A percentile compares a stretch with the other conserved stretches of the same genome.
Conservation (phyloP, 2,329 filamentous ascomycete genomes). For the Aurifilum marmelostoma region DNA sequence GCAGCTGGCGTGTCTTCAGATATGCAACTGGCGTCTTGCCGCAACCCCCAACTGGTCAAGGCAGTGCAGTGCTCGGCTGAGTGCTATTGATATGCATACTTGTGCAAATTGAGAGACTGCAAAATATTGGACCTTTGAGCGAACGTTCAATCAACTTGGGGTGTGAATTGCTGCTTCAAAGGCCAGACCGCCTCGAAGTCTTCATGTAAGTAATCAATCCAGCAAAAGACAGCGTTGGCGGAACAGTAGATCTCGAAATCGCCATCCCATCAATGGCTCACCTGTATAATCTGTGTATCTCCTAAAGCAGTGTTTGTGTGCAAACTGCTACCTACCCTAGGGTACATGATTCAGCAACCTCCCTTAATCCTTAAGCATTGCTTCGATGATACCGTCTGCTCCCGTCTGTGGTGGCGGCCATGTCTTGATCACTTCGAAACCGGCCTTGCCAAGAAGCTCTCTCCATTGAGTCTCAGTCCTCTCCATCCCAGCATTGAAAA, state of each 20-base stretch:
- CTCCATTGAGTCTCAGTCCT: slow-evolving; percentile 35
- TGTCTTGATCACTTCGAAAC: slow-evolving; percentile 32
- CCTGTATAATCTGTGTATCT: not conserved
- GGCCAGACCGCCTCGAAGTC: not conserved
- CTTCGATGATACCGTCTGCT: slow-evolving; percentile 30
- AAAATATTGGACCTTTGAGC: not conserved
- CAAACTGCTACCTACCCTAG: no score
- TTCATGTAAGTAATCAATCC: not conserved
- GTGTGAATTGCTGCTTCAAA: not conserved
- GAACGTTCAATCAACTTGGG: not conserved
- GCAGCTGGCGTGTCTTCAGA: no score
- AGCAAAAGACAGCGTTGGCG: not conserved
- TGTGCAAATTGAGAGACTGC: not conserved
- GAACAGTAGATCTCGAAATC: no score
- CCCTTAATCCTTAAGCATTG: not conserved
- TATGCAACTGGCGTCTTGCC: no score
- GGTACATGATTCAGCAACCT: no score
- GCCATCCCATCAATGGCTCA: no score
- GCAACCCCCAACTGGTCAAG: no score
- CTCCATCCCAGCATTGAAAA: slow-evolving; percentile 36
- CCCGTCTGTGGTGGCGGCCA: slow-evolving; percentile 33
- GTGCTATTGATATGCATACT: not conserved
- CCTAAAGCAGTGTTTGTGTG: not conserved
- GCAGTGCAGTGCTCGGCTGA: no score
- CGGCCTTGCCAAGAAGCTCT: slow-evolving; percentile 32